Evolutionary conservation across 257 asterid genomes (phyloP).

Genomic region (Solanum corneliomulleri): DNA sequence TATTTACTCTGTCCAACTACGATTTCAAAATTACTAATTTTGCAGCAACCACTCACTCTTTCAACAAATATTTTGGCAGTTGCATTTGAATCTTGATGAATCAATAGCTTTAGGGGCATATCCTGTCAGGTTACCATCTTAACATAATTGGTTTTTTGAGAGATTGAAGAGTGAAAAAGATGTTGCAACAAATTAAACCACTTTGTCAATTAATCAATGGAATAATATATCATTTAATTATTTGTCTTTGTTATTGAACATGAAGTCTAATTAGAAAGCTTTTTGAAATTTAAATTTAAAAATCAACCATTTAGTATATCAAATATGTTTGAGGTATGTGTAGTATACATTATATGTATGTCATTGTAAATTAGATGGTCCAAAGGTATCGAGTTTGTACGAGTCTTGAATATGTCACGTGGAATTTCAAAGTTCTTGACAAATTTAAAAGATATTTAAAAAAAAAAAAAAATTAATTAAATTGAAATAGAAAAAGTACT

Average conservation of each 20-base stretch:
- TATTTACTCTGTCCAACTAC: not conserved
- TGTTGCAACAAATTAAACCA: not conserved
- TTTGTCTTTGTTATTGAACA: not conserved
- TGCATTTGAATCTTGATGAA: not conserved
- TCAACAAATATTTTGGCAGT: conserved; percentile 13
- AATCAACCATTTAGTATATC: not conserved
- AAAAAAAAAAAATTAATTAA: no score
- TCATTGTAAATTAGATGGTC: not conserved
- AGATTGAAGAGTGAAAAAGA: not conserved
- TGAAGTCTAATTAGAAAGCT: not conserved
- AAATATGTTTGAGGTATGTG: not conserved
- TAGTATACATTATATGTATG: no score
- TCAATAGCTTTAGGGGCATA: not conserved
- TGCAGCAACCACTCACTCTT: conserved; percentile 61
- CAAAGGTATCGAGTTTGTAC: not conserved
- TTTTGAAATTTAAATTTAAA: no score
- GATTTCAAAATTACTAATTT: conserved; percentile 18
- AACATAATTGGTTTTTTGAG: not conserved
- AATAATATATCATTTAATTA: not conserved
- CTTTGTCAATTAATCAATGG: not conserved
- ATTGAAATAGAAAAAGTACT: no score
- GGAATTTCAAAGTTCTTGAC: no score
- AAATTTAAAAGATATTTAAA: no score
- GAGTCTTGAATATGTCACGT: no score
- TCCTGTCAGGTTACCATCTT: not conserved